These are phyloP conservation scores for Phylloporus arenicola DNA, from an alignment of 768 basidiomycete species.

Conservation along the genomic window DNA sequence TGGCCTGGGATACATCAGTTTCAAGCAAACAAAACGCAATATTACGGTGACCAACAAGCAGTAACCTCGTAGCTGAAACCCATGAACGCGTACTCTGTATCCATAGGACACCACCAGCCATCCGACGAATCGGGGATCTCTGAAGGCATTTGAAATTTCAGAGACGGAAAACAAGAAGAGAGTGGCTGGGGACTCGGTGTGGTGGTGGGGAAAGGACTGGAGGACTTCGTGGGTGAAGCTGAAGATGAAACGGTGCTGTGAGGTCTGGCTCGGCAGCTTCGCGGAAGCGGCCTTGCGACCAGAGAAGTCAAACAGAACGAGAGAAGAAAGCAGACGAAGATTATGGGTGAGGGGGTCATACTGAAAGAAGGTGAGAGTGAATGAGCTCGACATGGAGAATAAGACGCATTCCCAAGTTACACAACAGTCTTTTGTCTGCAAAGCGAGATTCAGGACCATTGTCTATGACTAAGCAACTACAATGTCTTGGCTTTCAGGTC, in stretches of 20 bases:
- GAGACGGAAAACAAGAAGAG: conserved; percentile 29
- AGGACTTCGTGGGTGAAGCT: background rate
- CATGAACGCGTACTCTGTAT: conserved; percentile 68
- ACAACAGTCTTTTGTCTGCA: too few species aligned
- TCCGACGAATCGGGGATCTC: conserved; percentile 39
- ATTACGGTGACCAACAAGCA: conserved; percentile 40
- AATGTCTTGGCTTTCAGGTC: too few species aligned
- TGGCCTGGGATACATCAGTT: conserved; percentile 43
- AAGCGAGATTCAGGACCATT: too few species aligned
- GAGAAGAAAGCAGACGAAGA: conserved; percentile 4
- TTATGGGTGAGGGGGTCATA: conserved; percentile 9
- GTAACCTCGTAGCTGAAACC: conserved; percentile 76
- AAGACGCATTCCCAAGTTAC: too few species aligned
- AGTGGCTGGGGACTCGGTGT: background rate
- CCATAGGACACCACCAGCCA: conserved; percentile 61
- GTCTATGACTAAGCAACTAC: too few species aligned
- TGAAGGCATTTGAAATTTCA: conserved; percentile 52
- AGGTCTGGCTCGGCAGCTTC: conserved; percentile 3
- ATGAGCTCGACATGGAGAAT: background rate
- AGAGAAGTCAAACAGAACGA: conserved; percentile 6
- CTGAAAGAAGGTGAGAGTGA: background rate
- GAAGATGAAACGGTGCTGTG: background rate
- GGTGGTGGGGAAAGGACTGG: background rate
- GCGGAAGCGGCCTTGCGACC: conserved; percentile 12
- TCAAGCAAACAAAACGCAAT: background rate